Evolutionary conservation across 257 asterid genomes (phyloP), one percentile per base, ranked within the genome.

Genomic region (Orobanche coerulescens): DNA sequence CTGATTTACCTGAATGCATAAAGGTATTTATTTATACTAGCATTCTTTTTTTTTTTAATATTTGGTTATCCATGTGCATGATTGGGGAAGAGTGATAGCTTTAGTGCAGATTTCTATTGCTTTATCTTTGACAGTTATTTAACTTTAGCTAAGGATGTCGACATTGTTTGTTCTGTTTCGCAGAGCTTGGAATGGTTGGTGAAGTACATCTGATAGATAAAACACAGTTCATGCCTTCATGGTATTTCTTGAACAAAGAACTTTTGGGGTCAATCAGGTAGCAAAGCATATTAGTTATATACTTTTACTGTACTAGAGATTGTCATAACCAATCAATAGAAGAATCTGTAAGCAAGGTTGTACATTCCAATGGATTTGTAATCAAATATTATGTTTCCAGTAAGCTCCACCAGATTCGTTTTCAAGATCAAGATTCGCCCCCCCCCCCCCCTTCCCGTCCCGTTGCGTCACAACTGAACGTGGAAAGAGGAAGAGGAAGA

Each of bases 101-200:
- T 30, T 8, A 19, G 3, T 46, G 48, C 36, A 40, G 30, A 59
- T 69, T 30, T 34, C 12, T 25, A 3, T 51, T 43, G 18, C 44
- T 33, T 58, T 47, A n/a, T n/a, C n/a, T 12, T 46, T 43, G 58
- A n/a, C 59, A 60, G 33, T 16, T 56, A n/a, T n/a, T 15, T 54
- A 2, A 43, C 54, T 10, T n/a, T 40, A 39, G 46, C 55, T 51
- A 19, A 49, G 34, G 22, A 68, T 46, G 5, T 8, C 13, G 4
- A 13, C 51, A 28, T 48, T 40, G 70, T 74, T 43, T 64, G 18
- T 68, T 70, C 58, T 69, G 55, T 63, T 66, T 72, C 68, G 61
- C 95, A 93, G 98, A 89, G 91, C 79, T 71, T 93, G 84, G 86
- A 88, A 63, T 86, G 95, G 89, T 66, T 86, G 83, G 80, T 73